phyloP scores from a whole-genome alignment of 176 grass and related monocot species.

The Aegilops speltoides region DNA sequence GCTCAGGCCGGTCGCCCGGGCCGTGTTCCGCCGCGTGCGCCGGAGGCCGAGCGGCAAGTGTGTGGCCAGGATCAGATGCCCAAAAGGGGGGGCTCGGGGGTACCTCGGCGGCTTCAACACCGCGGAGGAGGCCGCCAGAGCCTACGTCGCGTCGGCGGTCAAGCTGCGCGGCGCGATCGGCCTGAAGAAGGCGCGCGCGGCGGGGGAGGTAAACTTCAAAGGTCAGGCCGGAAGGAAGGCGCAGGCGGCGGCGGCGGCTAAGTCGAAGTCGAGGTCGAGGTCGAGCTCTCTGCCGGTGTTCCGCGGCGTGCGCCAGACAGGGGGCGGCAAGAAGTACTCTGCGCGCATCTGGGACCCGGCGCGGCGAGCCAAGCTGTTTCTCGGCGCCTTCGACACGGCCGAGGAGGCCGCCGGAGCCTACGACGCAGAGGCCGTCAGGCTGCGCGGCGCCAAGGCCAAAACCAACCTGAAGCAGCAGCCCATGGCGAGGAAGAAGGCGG shows the following conservation, averaged over 20 bases:
- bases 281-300: background rate
- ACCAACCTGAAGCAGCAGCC: background rate
- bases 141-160: constrained; percentile 37
- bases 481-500: no score
- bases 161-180: background rate
- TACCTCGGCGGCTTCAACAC: constrained; percentile 80
- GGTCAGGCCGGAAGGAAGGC: background rate
- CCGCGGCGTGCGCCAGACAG: background rate
- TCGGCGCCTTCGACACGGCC: constrained; percentile 83
- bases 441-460: background rate
- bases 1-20: background rate
- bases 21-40: background rate
- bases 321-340: background rate
- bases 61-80: background rate
- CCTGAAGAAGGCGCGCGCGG: background rate
- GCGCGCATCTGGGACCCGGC: background rate
- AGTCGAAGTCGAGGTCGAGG: background rate
- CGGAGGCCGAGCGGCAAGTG: background rate
- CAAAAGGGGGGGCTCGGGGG: background rate
- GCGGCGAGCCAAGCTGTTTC: constrained; percentile 34
- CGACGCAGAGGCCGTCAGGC: background rate
- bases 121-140: constrained; percentile 66
- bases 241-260: background rate
- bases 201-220: background rate
- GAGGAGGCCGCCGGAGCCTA: constrained; percentile 42